These are phyloP conservation scores for Colletotrichum truncatum DNA, from an alignment of 2,329 filamentous ascomycete genomes.

Conservation along the genomic window DNA sequence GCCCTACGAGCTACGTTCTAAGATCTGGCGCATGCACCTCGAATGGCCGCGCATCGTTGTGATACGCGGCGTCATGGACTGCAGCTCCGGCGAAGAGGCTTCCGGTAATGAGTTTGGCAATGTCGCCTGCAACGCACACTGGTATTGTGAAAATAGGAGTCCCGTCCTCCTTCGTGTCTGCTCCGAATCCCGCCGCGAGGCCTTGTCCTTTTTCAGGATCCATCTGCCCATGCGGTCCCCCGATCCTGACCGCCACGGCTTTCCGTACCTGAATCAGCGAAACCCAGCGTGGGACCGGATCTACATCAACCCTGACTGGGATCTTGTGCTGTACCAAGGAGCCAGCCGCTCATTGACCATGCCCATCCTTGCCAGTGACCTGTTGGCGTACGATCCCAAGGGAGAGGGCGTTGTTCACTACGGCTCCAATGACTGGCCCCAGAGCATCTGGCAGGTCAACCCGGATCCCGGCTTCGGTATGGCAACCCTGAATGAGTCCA, in stretches of 20 bases:
- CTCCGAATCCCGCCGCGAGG: conserved; percentile 28
- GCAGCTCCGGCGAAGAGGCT: not conserved
- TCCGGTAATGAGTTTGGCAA: conserved; percentile 25
- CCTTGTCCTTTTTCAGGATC: conserved; percentile 32
- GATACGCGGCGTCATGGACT: conserved; percentile 18
- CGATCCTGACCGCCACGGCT: conserved; percentile 16
- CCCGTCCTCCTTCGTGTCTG: conserved; percentile 31
- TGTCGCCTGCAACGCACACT: conserved; percentile 20
- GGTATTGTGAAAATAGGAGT: conserved; percentile 33
- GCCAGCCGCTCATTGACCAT: conserved; percentile 13
- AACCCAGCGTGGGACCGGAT: conserved; percentile 30
- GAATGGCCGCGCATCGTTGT: conserved; percentile 30
- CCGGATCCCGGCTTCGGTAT: conserved; percentile 26
- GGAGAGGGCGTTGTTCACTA: conserved; percentile 28
- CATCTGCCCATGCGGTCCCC: conserved; percentile 27
- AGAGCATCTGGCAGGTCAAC: conserved; percentile 23
- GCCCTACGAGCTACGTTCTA: conserved; percentile 29
- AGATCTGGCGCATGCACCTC: conserved; percentile 32
- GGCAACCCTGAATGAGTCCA: conserved; percentile 22
- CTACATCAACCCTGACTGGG: conserved; percentile 34
- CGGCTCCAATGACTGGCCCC: conserved; percentile 26
- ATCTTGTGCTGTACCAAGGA: conserved; percentile 31
- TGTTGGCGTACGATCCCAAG: conserved; percentile 29
- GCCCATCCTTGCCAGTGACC: conserved; percentile 31
- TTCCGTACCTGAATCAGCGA: conserved; percentile 14